Conservation (phyloP, 2,329 filamentous ascomycete genomes). For the Sporothrix pallida region DNA sequence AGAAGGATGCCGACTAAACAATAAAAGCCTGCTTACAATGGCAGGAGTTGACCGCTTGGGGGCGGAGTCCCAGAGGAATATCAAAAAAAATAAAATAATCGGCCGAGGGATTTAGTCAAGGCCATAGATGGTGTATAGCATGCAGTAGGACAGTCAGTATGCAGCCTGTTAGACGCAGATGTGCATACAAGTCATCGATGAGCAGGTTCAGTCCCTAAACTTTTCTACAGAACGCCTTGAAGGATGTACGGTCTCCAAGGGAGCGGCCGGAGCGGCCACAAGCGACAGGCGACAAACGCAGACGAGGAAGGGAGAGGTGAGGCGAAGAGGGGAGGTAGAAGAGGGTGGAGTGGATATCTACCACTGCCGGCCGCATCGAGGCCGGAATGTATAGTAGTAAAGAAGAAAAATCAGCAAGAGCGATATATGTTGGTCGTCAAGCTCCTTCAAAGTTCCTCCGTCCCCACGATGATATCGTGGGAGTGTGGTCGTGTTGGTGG, state of each 20-base stretch:
- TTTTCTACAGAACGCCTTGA: not conserved
- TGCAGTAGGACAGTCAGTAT: not conserved
- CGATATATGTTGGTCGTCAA: not conserved
- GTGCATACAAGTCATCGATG: not conserved
- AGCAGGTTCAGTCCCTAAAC: not conserved
- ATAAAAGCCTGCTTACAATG: too few relatives aligned
- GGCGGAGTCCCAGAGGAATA: slow-evolving; percentile 8
- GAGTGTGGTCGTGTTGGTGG: not conserved
- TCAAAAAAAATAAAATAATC: not conserved
- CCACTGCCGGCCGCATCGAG: slow-evolving; percentile 19
- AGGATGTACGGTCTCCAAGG: slow-evolving; percentile 4
- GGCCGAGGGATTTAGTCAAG: not conserved
- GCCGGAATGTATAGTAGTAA: not conserved
- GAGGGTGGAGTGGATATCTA: not conserved
- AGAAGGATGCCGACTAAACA: not conserved
- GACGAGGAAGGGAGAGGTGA: not conserved
- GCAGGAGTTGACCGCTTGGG: not conserved
- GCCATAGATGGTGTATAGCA: not conserved
- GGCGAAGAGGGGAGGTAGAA: not conserved
- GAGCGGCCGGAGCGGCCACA: not conserved
- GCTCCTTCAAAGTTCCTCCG: not conserved
- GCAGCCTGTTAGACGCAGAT: not conserved
- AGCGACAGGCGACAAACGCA: slow-evolving; percentile 10
- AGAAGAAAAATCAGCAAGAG: not conserved
- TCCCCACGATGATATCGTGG: slow-evolving; percentile 10